Base-by-base conservation (phyloP, 2,329 filamentous ascomycete species). In the Aspergillus sp. region DNA sequence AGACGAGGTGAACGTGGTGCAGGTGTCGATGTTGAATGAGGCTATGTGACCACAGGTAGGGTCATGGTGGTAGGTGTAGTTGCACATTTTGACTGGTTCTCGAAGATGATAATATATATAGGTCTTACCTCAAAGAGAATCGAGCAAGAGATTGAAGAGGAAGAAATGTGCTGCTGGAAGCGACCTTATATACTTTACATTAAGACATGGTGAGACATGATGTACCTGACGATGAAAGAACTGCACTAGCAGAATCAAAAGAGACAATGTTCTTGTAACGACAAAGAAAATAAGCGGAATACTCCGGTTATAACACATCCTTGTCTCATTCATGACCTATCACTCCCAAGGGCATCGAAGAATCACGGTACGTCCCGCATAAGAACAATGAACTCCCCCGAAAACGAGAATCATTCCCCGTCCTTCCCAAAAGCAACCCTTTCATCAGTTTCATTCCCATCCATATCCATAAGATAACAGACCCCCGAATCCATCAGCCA, bases 401-500 rank as follows among this genome's bases (percentile, higher is more conserved):
- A 35, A 5, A 22, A 12, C 19, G 10, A 39, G 20, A 20, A 13
- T 19, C 17, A 19, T 17, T 20, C 10, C 5, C 37, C 17, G 12
- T 19, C 7, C 2, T 19, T 39, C 15, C 17, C 15, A 39, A 20
- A 17, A 19, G 37, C 37, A 22, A 20, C 10, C 19, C 19, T 39
- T 20, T 39, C 37, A 9, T 39, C 37, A 13, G 3, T 7, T 3
- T 39, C 37, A 10, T 33, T 42, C 27, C 41, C 43, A 15, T 59
- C 55, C 44, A 61, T 23, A 23, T 57, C 56, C 45, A 49, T 54
- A 52, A 68, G 32, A 58, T 64, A 68, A 19, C 43, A 44, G 17
- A 62, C 55, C 4, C 65, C 65, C 7, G 63, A 65, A 47, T 65
- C 64, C 45, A 68, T 44, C 48, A 69, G 54, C 64, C 64, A 68